Evolutionary conservation across 352 stramenopile species (phyloP).

Genomic region (Globisporangium rhizosaccharum): DNA sequence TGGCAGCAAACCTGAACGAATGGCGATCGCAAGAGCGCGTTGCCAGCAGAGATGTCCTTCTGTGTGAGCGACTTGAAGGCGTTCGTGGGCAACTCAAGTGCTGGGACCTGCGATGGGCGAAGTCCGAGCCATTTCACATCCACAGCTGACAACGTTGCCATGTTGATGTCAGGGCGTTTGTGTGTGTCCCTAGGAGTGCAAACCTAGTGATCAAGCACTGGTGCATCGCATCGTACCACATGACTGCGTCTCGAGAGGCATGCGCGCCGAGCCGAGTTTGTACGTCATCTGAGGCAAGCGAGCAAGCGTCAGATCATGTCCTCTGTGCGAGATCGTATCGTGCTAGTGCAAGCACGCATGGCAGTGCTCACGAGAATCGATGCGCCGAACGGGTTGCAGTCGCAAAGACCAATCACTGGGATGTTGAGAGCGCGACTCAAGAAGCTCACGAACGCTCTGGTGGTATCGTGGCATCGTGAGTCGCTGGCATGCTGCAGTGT

Average conservation of each 20-base stretch:
- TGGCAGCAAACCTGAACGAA: conserved; percentile 53
- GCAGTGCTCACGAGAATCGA: conserved; percentile 77
- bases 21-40: conserved; percentile 33
- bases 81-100: conserved; percentile 37
- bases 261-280: conserved; percentile 79
- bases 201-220: background rate
- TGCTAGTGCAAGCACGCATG: background rate
- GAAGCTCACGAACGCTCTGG: conserved; percentile 76
- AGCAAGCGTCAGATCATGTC: background rate
- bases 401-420: conserved; percentile 89
- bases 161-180: background rate
- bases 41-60: conserved; percentile 44
- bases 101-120: conserved; percentile 69
- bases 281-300: conserved; percentile 73
- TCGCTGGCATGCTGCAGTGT: background rate
- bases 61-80: conserved; percentile 53
- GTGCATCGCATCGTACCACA: conserved; percentile 26
- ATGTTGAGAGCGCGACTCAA: conserved; percentile 70
- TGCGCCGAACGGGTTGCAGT: conserved; percentile 94
- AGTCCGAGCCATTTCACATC: conserved; percentile 92
- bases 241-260: conserved; percentile 66
- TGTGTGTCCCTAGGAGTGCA: too few species aligned
- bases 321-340: background rate
- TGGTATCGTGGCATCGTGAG: background rate
- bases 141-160: conserved; percentile 25